A percentile compares a stretch with the other conserved stretches of the same genome.
phyloP scores from a whole-genome alignment of 2,329 filamentous ascomycete genomes.

The Alternaria infectoria region DNA sequence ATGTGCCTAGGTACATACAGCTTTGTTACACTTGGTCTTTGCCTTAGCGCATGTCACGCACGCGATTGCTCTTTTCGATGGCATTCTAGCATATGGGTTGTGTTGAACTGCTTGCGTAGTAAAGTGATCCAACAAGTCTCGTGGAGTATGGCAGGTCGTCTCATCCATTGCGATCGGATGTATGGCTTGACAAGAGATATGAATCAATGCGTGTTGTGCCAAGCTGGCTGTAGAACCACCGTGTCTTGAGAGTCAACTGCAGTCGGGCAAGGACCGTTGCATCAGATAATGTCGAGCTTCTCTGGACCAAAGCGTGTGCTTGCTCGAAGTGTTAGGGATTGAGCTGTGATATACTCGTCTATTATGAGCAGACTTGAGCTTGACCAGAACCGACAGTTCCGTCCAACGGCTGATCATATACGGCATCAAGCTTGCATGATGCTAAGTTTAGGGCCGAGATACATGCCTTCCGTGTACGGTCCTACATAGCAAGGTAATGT shows the following conservation, averaged over 20 bases:
- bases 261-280: neutral
- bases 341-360: conserved; percentile 35
- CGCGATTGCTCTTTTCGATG: conserved; percentile 46
- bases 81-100: conserved; percentile 41
- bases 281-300: neutral
- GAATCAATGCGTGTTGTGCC: neutral
- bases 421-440: conserved; percentile 22
- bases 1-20: conserved; percentile 28
- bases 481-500: conserved; percentile 28
- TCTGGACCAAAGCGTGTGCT: neutral
- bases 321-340: conserved; percentile 23
- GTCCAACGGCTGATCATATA: conserved; percentile 33
- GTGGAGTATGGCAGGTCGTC: conserved; percentile 16
- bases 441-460: conserved; percentile 24
- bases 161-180: conserved; percentile 15
- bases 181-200: conserved; percentile 17
- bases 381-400: conserved; percentile 19
- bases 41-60: conserved; percentile 49
- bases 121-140: conserved; percentile 16
- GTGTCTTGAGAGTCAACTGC: neutral
- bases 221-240: neutral
- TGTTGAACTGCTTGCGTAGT: conserved; percentile 18
- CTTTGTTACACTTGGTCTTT: conserved; percentile 49
- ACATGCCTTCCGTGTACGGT: conserved; percentile 22
- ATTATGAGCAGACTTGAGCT: conserved; percentile 24